These are phyloP conservation scores for Colletotrichum cordylinicola DNA, from an alignment of 2,329 filamentous ascomycete species.

Conservation along the genomic window DNA sequence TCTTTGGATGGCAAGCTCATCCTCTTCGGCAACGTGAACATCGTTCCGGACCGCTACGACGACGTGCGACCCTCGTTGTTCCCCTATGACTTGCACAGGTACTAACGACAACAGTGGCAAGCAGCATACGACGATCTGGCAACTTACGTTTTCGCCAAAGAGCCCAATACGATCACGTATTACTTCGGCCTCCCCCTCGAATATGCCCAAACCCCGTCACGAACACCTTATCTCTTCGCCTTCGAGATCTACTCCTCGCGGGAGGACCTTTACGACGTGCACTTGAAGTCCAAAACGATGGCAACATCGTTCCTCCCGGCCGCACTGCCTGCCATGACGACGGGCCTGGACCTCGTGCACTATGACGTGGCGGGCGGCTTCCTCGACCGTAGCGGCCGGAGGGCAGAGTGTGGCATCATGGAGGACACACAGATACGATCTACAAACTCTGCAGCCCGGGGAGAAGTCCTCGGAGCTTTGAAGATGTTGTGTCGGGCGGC, in stretches of 20 bases:
- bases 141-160: slow-evolving; percentile 35
- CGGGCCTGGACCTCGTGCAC: slow-evolving; percentile 28
- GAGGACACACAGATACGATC: slow-evolving; percentile 26
- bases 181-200: slow-evolving; percentile 46
- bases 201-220: slow-evolving; percentile 24
- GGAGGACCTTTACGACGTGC: slow-evolving; percentile 27
- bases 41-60: slow-evolving; percentile 38
- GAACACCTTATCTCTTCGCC: slow-evolving; percentile 28
- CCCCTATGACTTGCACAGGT: neutral
- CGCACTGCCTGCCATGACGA: slow-evolving; percentile 26
- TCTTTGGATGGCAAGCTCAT: neutral
- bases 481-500: slow-evolving; percentile 23
- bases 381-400: slow-evolving; percentile 23
- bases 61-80: slow-evolving; percentile 24
- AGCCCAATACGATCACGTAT: slow-evolving; percentile 43
- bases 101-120: slow-evolving; percentile 38
- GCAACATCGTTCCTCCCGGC: slow-evolving; percentile 22
- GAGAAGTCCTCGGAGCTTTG: slow-evolving; percentile 21
- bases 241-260: slow-evolving; percentile 27
- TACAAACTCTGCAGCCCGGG: slow-evolving; percentile 6
- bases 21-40: slow-evolving; percentile 37
- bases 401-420: slow-evolving; percentile 28
- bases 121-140: slow-evolving; percentile 43
- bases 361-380: slow-evolving; percentile 26
- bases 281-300: slow-evolving; percentile 27